Percentiles rank a stretch among this genome's conserved stretches.
Conservation (phyloP, 1,139 yeast species). For the Nakaseomyces bracarensis region DNA sequence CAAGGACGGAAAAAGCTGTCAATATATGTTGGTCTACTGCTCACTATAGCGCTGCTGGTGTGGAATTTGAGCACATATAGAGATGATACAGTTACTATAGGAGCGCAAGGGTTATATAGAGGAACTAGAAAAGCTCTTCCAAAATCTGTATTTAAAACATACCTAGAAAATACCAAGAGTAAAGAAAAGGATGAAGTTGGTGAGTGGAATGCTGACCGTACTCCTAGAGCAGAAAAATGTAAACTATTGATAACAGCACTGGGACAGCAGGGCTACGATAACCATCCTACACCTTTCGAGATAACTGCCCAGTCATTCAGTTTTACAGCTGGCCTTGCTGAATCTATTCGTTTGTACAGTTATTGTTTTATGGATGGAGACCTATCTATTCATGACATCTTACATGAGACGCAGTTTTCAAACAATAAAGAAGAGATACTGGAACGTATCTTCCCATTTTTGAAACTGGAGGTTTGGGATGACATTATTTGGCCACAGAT, state of each 20-base stretch:
- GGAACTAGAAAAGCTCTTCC: slow-evolving; percentile 1
- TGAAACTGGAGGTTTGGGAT: slow-evolving; percentile 9
- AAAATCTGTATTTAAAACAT: neutral
- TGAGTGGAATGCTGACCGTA: neutral
- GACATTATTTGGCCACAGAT: slow-evolving; percentile 17
- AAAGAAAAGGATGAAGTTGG: neutral
- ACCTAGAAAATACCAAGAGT: neutral
- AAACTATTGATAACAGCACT: neutral
- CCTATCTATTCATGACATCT: neutral
- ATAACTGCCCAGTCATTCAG: neutral
- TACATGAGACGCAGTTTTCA: neutral
- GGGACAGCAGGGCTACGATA: neutral
- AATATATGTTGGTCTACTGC: neutral
- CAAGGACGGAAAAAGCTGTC: neutral
- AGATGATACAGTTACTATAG: neutral
- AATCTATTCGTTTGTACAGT: slow-evolving; percentile 3
- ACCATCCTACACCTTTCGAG: neutral
- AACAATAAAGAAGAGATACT: slow-evolving; percentile 13
- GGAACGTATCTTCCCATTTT: slow-evolving; percentile 20
- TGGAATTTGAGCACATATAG: slow-evolving; percentile 3
- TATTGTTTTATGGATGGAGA: slow-evolving; percentile 6
- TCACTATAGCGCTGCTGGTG: neutral
- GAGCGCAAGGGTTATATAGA: neutral
- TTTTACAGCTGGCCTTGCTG: slow-evolving; percentile 3
- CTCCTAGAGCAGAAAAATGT: neutral